Evolutionary conservation across 2,329 filamentous ascomycete genomes (phyloP).

Genomic region (Golovinomyces cichoracearum): DNA sequence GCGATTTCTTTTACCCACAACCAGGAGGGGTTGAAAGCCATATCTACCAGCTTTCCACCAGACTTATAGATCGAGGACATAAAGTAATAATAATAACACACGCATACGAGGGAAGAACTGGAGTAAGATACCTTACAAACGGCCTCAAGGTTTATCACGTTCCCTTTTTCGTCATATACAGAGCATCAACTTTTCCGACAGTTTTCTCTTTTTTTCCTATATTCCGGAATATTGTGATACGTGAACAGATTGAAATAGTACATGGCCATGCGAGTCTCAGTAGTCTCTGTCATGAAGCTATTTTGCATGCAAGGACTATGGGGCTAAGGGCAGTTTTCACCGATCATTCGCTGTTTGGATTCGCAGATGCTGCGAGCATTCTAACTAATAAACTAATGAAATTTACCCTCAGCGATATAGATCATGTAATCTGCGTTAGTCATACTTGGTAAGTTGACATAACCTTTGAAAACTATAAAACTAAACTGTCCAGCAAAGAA

Average conservation of each 20-base stretch:
- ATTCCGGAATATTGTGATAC: conserved; percentile 86
- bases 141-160: conserved; percentile 96
- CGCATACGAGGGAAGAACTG: conserved; percentile 71
- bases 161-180: conserved; percentile 86
- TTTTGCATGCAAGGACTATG: conserved; percentile 89
- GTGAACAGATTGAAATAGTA: conserved; percentile 87
- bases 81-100: conserved; percentile 97
- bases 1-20: conserved; percentile 98
- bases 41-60: conserved; percentile 90
- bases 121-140: conserved; percentile 86
- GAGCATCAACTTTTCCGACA: conserved; percentile 76
- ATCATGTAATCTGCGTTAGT: conserved; percentile 94
- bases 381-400: conserved; percentile 92
- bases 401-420: conserved; percentile 84
- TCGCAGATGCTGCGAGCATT: conserved; percentile 86
- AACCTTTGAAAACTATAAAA: conserved; percentile 1
- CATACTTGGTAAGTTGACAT: conserved; percentile 56
- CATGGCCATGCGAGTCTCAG: conserved; percentile 92
- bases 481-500: conserved; percentile 44
- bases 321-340: conserved; percentile 87
- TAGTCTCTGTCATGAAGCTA: conserved; percentile 79
- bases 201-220: conserved; percentile 97
- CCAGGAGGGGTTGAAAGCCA: conserved; percentile 92
- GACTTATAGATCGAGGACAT: conserved; percentile 89
- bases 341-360: conserved; percentile 90